Conservation (phyloP, 2,329 filamentous ascomycete genomes). For the Fusarium coicis region DNA sequence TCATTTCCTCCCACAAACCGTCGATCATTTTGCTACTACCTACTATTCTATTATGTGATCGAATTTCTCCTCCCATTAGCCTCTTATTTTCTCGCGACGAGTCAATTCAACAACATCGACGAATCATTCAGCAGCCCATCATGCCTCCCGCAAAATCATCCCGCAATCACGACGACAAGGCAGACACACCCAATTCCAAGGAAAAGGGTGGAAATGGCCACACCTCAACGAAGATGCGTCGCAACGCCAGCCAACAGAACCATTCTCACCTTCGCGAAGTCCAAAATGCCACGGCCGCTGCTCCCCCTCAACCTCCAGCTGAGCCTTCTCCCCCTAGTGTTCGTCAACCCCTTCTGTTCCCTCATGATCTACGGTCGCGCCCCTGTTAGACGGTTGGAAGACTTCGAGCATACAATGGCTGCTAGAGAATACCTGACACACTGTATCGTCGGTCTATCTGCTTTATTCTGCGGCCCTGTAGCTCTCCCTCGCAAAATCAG, state of each 20-base stretch:
- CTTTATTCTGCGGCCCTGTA: background rate
- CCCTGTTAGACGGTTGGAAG: background rate
- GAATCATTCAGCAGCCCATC: slow-evolving; percentile 12
- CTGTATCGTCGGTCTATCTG: background rate
- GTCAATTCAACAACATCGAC: background rate
- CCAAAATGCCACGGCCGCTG: slow-evolving; percentile 52
- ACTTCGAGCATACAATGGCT: background rate
- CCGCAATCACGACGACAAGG: slow-evolving; percentile 60
- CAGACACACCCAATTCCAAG: slow-evolving; percentile 54
- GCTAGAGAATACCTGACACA: background rate
- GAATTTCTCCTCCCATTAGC: background rate
- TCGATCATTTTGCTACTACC: slow-evolving; percentile 1
- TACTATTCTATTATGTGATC: slow-evolving; percentile 42
- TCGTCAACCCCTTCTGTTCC: slow-evolving; percentile 36
- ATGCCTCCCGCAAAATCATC: slow-evolving; percentile 61
- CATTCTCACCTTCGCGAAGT: slow-evolving; percentile 59
- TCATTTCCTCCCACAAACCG: slow-evolving; percentile 32
- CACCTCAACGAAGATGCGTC: slow-evolving; percentile 65
- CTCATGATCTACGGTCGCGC: slow-evolving; percentile 7
- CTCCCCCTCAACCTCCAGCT: slow-evolving; percentile 44
- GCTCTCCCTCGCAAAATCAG: background rate
- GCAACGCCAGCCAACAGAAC: slow-evolving; percentile 63
- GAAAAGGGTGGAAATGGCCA: slow-evolving; percentile 58
- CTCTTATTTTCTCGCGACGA: slow-evolving; percentile 7
- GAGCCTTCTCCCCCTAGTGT: slow-evolving; percentile 51